These are phyloP conservation scores for Solanum pennellii DNA, from an alignment of 257 asterid genomes.

Conservation along the genomic window DNA sequence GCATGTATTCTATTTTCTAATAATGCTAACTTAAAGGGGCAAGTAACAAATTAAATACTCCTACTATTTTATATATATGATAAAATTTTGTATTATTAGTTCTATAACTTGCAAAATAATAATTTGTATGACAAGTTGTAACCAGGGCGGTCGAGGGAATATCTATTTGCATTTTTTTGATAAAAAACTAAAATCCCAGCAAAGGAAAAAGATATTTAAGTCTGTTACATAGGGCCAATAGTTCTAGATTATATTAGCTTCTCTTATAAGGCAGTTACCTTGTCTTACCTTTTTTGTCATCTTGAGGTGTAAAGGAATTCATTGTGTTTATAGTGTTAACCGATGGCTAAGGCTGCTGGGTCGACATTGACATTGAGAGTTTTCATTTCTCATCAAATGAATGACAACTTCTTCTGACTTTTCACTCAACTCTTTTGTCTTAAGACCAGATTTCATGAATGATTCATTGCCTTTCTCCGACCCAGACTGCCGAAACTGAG, in stretches of 20 bases:
- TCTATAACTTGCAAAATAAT: neutral
- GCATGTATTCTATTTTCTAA: neutral
- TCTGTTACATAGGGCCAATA: neutral
- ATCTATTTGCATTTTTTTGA: too few relatives aligned
- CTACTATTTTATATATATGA: neutral
- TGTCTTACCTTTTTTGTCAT: neutral
- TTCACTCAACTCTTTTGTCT: too few relatives aligned
- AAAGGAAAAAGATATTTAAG: neutral
- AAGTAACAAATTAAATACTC: neutral
- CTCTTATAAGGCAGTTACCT: neutral
- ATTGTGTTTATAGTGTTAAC: too few relatives aligned
- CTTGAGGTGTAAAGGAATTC: neutral
- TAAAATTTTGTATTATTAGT: too few relatives aligned
- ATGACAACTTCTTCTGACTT: too few relatives aligned
- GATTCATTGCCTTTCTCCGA: too few relatives aligned
- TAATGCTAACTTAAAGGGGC: neutral
- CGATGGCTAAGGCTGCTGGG: too few relatives aligned
- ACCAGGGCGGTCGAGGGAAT: neutral
- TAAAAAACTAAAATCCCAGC: too few relatives aligned
- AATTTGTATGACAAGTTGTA: neutral
- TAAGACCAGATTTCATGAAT: too few relatives aligned
- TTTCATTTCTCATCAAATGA: too few relatives aligned
- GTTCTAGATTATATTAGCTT: neutral
- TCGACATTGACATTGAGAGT: too few relatives aligned
- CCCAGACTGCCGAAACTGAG: too few relatives aligned